phyloP scores from a whole-genome alignment of 2,329 filamentous ascomycete species.

The Fusarium sp. region DNA sequence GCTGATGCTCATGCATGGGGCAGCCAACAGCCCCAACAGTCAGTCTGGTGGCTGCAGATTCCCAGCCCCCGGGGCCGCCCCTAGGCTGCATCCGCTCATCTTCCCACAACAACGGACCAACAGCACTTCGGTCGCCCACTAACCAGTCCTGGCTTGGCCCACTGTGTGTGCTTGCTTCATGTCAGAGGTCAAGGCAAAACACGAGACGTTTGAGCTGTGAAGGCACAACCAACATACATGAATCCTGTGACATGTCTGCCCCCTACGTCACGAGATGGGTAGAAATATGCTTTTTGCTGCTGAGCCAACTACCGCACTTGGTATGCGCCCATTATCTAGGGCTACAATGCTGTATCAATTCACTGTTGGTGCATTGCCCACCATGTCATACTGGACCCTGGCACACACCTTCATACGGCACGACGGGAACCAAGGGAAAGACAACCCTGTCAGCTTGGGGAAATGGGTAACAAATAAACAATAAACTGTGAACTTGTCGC shows the following conservation, averaged over 20 bases:
- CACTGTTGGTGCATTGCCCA: background rate
- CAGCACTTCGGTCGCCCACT: slow-evolving; percentile 35
- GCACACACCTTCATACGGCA: too few relatives aligned
- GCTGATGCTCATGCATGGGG: slow-evolving; percentile 3
- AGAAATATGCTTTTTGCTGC: slow-evolving; percentile 2
- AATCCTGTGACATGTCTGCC: slow-evolving; percentile 27
- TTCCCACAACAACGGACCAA: slow-evolving; percentile 44
- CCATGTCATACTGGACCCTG: background rate
- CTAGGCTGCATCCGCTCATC: slow-evolving; percentile 37
- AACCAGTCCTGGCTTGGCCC: slow-evolving; percentile 25
- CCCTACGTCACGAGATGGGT: slow-evolving; percentile 16
- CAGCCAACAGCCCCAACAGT: slow-evolving; percentile 40
- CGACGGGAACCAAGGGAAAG: background rate
- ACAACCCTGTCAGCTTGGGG: too few relatives aligned
- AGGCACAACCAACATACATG: slow-evolving; percentile 31
- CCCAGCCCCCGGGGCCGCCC: slow-evolving; percentile 44
- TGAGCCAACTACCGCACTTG: background rate
- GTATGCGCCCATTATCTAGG: too few relatives aligned
- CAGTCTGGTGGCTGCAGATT: slow-evolving; percentile 38
- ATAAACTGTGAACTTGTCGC: slow-evolving; percentile 7
- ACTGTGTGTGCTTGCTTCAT: slow-evolving; percentile 26
- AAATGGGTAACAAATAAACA: background rate
- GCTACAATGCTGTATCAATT: background rate
- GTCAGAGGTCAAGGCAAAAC: slow-evolving; percentile 36
- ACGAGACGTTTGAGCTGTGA: slow-evolving; percentile 28